Evolutionary conservation across 768 basidiomycete species (phyloP).

Genomic region (Termitomyces sp.): DNA sequence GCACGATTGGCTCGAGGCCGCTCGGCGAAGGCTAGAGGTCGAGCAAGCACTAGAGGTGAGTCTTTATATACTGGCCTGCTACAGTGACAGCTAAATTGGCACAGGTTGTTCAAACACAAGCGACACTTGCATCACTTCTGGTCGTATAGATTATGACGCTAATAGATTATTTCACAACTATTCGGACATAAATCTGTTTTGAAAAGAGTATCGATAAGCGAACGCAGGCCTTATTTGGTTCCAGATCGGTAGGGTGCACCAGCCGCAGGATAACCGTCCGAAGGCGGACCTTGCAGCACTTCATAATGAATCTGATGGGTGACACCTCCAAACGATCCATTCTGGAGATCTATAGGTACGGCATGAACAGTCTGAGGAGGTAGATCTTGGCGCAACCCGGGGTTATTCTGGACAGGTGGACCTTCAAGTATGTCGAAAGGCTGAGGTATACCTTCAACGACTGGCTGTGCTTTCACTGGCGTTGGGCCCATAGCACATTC

Average conservation of each 20-base stretch:
- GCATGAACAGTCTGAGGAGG: background rate
- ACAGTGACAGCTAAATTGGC: constrained; percentile 1
- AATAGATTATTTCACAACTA: constrained; percentile 11
- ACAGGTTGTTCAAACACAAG: constrained; percentile 79
- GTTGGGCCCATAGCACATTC: constrained; percentile 63
- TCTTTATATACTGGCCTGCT: background rate
- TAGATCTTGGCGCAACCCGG: background rate
- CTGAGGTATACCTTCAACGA: background rate
- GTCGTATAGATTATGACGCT: constrained; percentile 48
- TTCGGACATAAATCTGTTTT: background rate
- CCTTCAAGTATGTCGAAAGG: background rate
- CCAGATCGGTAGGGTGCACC: background rate
- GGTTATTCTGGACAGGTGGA: background rate
- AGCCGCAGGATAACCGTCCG: background rate
- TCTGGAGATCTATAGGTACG: background rate
- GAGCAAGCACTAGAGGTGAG: constrained; percentile 85
- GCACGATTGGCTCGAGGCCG: constrained; percentile 88
- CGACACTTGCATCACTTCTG: constrained; percentile 74
- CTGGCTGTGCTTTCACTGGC: constrained; percentile 12
- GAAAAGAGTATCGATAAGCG: background rate
- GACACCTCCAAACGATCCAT: background rate
- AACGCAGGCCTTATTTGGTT: background rate
- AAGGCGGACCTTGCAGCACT: background rate
- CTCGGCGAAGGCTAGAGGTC: constrained; percentile 82
- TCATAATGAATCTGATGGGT: background rate